Conservation (phyloP, 768 basidiomycete species). For the Mycena epipterygia region DNA sequence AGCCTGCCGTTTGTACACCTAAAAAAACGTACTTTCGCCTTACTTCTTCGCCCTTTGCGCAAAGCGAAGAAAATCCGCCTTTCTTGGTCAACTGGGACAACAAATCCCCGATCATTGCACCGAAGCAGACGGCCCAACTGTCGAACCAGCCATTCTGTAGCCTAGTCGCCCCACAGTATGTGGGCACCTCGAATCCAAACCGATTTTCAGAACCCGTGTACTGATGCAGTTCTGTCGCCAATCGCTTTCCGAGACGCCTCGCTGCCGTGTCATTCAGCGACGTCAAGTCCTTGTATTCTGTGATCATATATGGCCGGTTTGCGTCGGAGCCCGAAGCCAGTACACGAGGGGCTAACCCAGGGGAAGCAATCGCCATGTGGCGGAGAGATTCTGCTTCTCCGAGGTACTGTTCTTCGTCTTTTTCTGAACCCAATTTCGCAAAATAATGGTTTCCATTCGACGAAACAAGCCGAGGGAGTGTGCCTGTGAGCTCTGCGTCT, state of each 20-base stretch:
- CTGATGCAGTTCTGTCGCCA: constrained; percentile 77
- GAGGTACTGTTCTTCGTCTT: constrained; percentile 73
- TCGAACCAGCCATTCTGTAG: constrained; percentile 81
- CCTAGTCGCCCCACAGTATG: constrained; percentile 82
- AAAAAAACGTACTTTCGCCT: constrained; percentile 51
- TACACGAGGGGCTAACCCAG: constrained; percentile 73
- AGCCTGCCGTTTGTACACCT: neutral
- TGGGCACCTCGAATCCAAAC: constrained; percentile 81
- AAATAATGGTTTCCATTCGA: constrained; percentile 73
- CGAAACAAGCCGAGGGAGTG: constrained; percentile 63
- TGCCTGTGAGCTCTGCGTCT: constrained; percentile 59
- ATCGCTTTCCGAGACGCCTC: constrained; percentile 64
- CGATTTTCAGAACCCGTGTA: constrained; percentile 62
- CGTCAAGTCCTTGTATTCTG: constrained; percentile 76
- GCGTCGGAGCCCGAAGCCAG: constrained; percentile 61
- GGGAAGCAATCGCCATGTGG: constrained; percentile 74
- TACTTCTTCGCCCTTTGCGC: constrained; percentile 66
- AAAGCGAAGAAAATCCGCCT: constrained; percentile 60
- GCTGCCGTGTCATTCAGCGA: constrained; percentile 62
- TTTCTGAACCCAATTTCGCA: constrained; percentile 67
- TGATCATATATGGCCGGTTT: constrained; percentile 75
- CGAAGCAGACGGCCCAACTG: constrained; percentile 79
- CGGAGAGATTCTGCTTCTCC: constrained; percentile 81
- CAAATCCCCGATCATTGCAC: constrained; percentile 71
- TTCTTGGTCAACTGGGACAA: constrained; percentile 59